These are phyloP conservation scores for Neonectria hederae DNA, from an alignment of 2,329 filamentous ascomycete genomes.

Conservation along the genomic window DNA sequence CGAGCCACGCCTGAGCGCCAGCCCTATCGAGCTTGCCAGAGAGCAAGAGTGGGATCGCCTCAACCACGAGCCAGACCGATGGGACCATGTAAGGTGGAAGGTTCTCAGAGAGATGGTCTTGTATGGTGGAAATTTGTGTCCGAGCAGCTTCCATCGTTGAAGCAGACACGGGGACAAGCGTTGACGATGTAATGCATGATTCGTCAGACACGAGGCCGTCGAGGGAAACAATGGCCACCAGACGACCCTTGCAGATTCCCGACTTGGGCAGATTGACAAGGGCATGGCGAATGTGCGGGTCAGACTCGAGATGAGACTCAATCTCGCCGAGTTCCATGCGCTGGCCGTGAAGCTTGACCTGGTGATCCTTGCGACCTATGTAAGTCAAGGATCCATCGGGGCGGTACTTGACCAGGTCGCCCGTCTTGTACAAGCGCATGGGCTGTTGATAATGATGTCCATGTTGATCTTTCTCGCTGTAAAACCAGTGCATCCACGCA, in stretches of 20 bases:
- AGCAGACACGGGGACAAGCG: background rate
- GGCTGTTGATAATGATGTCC: background rate
- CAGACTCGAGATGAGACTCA: constrained; percentile 50
- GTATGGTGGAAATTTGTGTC: background rate
- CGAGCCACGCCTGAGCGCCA: constrained; percentile 55
- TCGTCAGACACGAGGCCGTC: background rate
- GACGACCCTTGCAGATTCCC: constrained; percentile 31
- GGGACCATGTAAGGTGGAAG: constrained; percentile 35
- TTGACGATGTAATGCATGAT: background rate
- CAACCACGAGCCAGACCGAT: constrained; percentile 26
- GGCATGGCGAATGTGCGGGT: constrained; percentile 61
- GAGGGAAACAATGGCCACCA: constrained; percentile 30
- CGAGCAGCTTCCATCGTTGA: background rate
- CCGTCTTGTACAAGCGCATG: constrained; percentile 22
- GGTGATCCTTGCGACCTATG: constrained; percentile 60
- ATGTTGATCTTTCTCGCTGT: background rate
- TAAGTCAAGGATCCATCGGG: constrained; percentile 49
- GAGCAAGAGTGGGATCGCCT: constrained; percentile 21
- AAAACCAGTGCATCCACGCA: background rate
- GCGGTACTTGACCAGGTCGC: constrained; percentile 34
- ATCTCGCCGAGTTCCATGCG: background rate
- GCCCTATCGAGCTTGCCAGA: constrained; percentile 37
- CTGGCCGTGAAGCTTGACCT: constrained; percentile 63
- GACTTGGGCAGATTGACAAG: constrained; percentile 49
- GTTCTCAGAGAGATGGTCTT: constrained; percentile 11